Base-by-base conservation (phyloP, 2,329 filamentous ascomycete genomes). In the Colletotrichum endophyticum region DNA sequence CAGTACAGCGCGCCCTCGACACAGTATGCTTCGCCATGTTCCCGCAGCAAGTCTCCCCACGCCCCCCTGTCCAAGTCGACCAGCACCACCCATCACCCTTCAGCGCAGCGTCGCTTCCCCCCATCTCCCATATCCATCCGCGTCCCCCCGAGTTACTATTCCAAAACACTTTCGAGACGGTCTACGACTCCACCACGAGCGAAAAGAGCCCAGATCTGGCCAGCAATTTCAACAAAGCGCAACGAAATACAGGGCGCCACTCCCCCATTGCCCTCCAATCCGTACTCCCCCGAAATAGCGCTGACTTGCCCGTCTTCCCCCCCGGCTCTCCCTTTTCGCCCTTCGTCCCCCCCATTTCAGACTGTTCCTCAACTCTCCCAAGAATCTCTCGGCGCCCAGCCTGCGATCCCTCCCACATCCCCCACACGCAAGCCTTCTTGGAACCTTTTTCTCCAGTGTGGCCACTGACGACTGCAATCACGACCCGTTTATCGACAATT, bases 101-200 rank as follows among this genome's bases (percentile, higher is more conserved):
- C 67, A 70, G 32, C 22, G n/a, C 19, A 49, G 68, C 32, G 64
- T 73, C 44, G 64, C 56, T 73, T 56, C 75, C 59, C 49, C 71
- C 59, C 32, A 36, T 73, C 74, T 77, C 77, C 75, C 76, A 75
- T 76, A 75, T 75, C 75, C 77, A 72, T 77, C 77, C 68, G 71
- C 66, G 15, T 70, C 72, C 77, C 74, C 76, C 75, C 72, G 68
- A 75, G 25, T 32, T 71, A 34, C 63, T 66, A 70, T 70, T 77
- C 77, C 75, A 76, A 80, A 79, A 80, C 78, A 78, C 77, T 77
- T 76, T 79, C 78, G 79, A 80, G 79, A 80, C 79, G 72, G 68
- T 27, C 68, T 59, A 32, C 77, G 63, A 73, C 72, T 66, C 72
- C 67, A 72, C 76, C 36, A 57, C 71, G 25, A 73, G 49, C 70